phyloP scores from a whole-genome alignment of 1,139 yeast species.

The Zygoascus meyerae region DNA sequence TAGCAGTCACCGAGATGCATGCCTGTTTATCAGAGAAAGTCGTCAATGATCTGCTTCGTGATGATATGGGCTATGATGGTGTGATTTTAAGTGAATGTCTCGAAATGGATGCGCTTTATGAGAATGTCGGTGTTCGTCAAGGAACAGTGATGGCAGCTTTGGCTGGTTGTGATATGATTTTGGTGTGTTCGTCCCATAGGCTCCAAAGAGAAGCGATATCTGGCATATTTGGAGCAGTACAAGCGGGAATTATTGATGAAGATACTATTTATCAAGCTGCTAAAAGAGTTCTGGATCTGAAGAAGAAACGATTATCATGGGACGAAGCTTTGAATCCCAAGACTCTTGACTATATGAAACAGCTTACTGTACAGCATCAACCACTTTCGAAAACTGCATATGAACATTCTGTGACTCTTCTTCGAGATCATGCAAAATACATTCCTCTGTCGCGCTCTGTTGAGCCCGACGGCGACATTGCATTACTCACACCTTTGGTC shows the following conservation, averaged over 20 bases:
- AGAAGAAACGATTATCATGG: slow-evolving; percentile 46
- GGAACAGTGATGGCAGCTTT: slow-evolving; percentile 57
- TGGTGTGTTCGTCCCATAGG: slow-evolving; percentile 55
- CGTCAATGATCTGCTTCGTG: slow-evolving; percentile 48
- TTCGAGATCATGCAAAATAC: slow-evolving; percentile 49
- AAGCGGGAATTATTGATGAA: slow-evolving; percentile 48
- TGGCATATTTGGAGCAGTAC: slow-evolving; percentile 49
- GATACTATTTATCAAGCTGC: slow-evolving; percentile 43
- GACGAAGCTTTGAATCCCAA: slow-evolving; percentile 38
- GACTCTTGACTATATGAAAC: slow-evolving; percentile 30
- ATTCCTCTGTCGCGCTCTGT: slow-evolving; percentile 49
- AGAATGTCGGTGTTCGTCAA: slow-evolving; percentile 59
- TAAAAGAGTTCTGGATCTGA: slow-evolving; percentile 43
- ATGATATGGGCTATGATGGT: slow-evolving; percentile 51
- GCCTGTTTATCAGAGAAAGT: slow-evolving; percentile 59
- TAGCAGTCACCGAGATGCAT: slow-evolving; percentile 56
- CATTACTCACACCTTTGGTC: slow-evolving; percentile 50
- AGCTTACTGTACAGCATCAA: slow-evolving; percentile 42
- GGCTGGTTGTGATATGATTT: slow-evolving; percentile 62
- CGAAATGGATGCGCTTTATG: slow-evolving; percentile 60
- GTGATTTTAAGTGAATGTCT: slow-evolving; percentile 60
- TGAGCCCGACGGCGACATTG: slow-evolving; percentile 35
- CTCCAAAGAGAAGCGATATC: slow-evolving; percentile 57
- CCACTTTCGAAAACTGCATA: slow-evolving; percentile 46
- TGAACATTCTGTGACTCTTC: slow-evolving; percentile 49